These are phyloP conservation scores for Brassica hybrid DNA, from an alignment of 441 rosid genomes.

Conservation along the genomic window DNA sequence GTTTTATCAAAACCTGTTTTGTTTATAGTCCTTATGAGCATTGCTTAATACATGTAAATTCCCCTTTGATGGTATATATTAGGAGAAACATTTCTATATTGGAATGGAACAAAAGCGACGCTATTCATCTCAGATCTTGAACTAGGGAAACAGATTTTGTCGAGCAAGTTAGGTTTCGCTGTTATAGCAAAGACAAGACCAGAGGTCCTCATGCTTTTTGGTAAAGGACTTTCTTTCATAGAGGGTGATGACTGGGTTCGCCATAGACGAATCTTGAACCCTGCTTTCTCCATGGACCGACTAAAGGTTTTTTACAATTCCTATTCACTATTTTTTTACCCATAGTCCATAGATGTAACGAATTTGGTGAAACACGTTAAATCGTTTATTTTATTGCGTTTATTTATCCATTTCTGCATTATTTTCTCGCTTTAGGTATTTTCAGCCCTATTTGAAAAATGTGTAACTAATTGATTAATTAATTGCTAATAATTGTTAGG, in stretches of 20 bases:
- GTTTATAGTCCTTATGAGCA: not conserved
- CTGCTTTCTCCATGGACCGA: slow-evolving; percentile 53
- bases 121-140: slow-evolving; percentile 47
- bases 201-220: slow-evolving; percentile 2
- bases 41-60: slow-evolving; percentile 1
- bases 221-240: no score
- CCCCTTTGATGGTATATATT: not conserved
- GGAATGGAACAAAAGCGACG: slow-evolving; percentile 50
- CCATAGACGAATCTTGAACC: slow-evolving; percentile 48
- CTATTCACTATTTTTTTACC: not conserved
- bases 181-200: slow-evolving; percentile 40
- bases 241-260: no score
- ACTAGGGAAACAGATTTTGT: slow-evolving; percentile 48
- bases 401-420: not conserved
- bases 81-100: slow-evolving; percentile 55
- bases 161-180: slow-evolving; percentile 49
- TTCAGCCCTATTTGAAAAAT: not conserved
- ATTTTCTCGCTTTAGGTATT: not conserved
- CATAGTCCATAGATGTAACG: not conserved
- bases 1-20: not conserved
- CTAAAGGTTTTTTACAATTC: slow-evolving; percentile 43
- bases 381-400: not conserved
- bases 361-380: not conserved
- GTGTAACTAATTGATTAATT: not conserved
- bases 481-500: slow-evolving; percentile 10